Evolutionary conservation across 2,329 filamentous ascomycete genomes (phyloP), one percentile per base, ranked within the genome.

Genomic region (Keithomyces neogunnii): DNA sequence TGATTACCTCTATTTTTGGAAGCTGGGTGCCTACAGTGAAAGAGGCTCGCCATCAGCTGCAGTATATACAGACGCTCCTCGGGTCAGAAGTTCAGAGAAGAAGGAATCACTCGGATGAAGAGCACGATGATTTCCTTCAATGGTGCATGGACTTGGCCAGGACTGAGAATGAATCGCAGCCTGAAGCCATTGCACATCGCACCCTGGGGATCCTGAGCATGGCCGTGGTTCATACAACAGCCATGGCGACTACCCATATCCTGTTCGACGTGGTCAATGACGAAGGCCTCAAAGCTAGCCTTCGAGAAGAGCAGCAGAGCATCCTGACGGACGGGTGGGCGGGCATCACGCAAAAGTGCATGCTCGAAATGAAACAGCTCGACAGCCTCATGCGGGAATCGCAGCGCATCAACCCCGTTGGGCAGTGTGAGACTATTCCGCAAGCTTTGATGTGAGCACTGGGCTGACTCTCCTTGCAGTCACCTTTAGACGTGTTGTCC

Each of bases 361-460:
- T 56, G 48, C 56, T 59, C 4, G 49, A 57, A 29, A 52, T 56
- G 52, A 60, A 53, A 38, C 51, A 56, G 9, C 50, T 60, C 19
- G 56, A 58, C 42, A 57, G 56, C 29, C 44, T 60, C 19, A 57
- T 57, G 56, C 51, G 54, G 29, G 56, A 57, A 42, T 57, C 56
- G 8, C 56, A 57, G 39, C 52, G 56, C 2, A 36, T 57, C 45
- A 57, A 57, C 31, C 56, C 56, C 4, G 53, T 57, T 11, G 54
- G 56, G 11, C 51, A 55, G 38, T 55, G 55, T 57, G 44, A 49
- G 48, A 30, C 2, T 2, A 13, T 5, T 10, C 13, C 5, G 6
- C 0, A 26, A 13, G 3, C 38, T 26, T 19, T 19, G 38, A 26
- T 39, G 9, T 35, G 31, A 31, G 28, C 4, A 3, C n/a, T 7